Evolutionary conservation across 352 stramenopile species (phyloP).

Genomic region (Paralagenidium karlingii): DNA sequence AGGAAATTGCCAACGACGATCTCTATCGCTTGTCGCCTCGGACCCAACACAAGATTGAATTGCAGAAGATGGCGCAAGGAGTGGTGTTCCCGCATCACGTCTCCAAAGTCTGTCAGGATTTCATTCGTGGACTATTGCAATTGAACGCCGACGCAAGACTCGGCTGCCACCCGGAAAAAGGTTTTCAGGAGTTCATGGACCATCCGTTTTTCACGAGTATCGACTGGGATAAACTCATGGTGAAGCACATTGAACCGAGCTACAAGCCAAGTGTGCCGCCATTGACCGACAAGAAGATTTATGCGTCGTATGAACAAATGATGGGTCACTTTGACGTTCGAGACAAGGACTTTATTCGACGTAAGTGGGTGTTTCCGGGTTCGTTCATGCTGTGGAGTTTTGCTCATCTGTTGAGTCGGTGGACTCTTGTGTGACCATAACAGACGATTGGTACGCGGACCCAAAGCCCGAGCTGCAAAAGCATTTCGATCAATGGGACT

Average conservation of each 20-base stretch:
- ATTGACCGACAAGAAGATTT: slow-evolving; percentile 72
- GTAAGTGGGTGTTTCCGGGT: too few species aligned
- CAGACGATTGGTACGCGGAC: slow-evolving; percentile 73
- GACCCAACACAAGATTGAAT: slow-evolving; percentile 67
- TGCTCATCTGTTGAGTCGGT: background rate
- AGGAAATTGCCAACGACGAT: slow-evolving; percentile 68
- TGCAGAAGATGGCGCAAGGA: slow-evolving; percentile 67
- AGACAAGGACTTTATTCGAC: slow-evolving; percentile 74
- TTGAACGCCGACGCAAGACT: slow-evolving; percentile 59
- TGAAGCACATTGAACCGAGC: slow-evolving; percentile 78
- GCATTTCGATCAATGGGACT: slow-evolving; percentile 81
- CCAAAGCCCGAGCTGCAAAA: slow-evolving; percentile 66
- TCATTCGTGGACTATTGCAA: slow-evolving; percentile 73
- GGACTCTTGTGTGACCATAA: slow-evolving; percentile 1
- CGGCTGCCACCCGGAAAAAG: slow-evolving; percentile 55
- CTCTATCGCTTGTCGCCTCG: slow-evolving; percentile 55
- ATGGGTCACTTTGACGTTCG: slow-evolving; percentile 81
- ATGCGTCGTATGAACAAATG: slow-evolving; percentile 79
- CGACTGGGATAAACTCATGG: slow-evolving; percentile 80
- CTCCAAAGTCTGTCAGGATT: slow-evolving; percentile 51
- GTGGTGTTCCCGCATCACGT: slow-evolving; percentile 47
- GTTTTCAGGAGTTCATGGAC: slow-evolving; percentile 78
- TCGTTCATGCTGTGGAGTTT: too few species aligned
- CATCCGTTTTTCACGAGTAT: slow-evolving; percentile 81
- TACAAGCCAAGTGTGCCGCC: slow-evolving; percentile 54